Evolutionary conservation across 176 grass and related monocot genomes (phyloP), one percentile per base, ranked within the genome.

Genomic region (Eragrostis curvula): DNA sequence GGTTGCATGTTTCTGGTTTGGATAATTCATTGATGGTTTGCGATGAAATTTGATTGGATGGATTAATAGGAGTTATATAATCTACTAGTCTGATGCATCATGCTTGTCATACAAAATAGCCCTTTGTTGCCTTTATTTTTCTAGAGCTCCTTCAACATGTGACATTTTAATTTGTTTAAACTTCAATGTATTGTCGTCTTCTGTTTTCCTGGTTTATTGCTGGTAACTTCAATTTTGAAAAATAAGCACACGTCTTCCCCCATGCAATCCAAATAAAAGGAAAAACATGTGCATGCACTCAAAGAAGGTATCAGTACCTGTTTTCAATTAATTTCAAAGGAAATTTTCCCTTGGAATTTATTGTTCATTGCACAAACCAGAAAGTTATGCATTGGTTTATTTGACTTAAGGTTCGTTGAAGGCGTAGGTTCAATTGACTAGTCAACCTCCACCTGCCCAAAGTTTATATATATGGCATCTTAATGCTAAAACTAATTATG

Each of bases 1-100:
- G 14, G 2, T 66, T 57, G 27, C 11, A 56, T 42, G 57, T 56
- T 46, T 64, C 28, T 30, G 67, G 15, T 83, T 70, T 62, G 20
- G 8, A 39, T 88, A 46, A 56, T 88, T 3, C 29, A 36, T 55
- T 80, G n/a, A 60, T 70, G 57, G 17, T 42, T 77, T 44, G 8
- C 44, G 49, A 52, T 68, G 47, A 57, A 48, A 28, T 80, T 84
- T 51, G 27, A 15, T 60, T 14, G 75, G 50, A 84, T 84, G 10
- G 32, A 23, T 3, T 60, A 70, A 10, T 76, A 11, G 43, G 27
- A 68, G 16, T 67, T 68, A 12, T 68, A 12, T 84, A 23, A 30
- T 9, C 12, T 28, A 18, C 67, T 75, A 46, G 46, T 71, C 57
- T 43, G 17, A 15, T 9, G 16, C 17, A 71, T 30, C 45, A 68